phyloP scores from a whole-genome alignment of 495 filamentous ascomycete species.

The Massariosphaeria phaeospora region DNA sequence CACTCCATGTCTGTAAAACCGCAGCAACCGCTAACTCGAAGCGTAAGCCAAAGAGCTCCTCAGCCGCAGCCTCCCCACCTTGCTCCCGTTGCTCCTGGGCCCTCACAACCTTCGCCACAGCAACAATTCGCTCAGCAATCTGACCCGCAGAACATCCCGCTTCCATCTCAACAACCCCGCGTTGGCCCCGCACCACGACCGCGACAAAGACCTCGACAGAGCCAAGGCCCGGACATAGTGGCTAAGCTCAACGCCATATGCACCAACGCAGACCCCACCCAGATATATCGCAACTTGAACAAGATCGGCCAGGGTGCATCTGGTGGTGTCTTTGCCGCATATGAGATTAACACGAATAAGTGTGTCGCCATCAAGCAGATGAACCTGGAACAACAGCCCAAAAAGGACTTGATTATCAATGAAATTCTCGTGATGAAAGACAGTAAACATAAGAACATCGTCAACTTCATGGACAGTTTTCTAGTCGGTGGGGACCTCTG shows the following conservation, averaged over 20 bases:
- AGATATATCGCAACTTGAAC: constrained; percentile 77
- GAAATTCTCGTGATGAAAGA: constrained; percentile 99
- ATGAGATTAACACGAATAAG: constrained; percentile 72
- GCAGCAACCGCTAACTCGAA: constrained; percentile 46
- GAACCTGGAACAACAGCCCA: constrained; percentile 96
- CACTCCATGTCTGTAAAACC: constrained; percentile 54
- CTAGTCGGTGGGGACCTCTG: constrained; percentile 83
- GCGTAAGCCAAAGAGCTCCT: constrained; percentile 57
- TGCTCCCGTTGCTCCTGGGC: constrained; percentile 29
- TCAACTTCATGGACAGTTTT: constrained; percentile 98
- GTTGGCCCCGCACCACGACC: constrained; percentile 60
- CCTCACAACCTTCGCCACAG: constrained; percentile 52
- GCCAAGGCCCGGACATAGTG: constrained; percentile 73
- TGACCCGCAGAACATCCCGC: constrained; percentile 55
- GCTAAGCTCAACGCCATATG: constrained; percentile 81
- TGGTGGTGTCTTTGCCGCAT: constrained; percentile 90
- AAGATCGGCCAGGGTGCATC: constrained; percentile 98
- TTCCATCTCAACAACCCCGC: constrained; percentile 44
- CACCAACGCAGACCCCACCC: constrained; percentile 78
- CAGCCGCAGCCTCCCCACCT: constrained; percentile 39
- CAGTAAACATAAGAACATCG: constrained; percentile 95
- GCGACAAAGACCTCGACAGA: constrained; percentile 71
- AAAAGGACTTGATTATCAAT: constrained; percentile 98
- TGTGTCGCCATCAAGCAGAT: constrained; percentile 99
- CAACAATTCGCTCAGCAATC: constrained; percentile 50